Evolutionary conservation across 345 rosid species (phyloP).

Genomic region (Erysimum cheiranthoides): DNA sequence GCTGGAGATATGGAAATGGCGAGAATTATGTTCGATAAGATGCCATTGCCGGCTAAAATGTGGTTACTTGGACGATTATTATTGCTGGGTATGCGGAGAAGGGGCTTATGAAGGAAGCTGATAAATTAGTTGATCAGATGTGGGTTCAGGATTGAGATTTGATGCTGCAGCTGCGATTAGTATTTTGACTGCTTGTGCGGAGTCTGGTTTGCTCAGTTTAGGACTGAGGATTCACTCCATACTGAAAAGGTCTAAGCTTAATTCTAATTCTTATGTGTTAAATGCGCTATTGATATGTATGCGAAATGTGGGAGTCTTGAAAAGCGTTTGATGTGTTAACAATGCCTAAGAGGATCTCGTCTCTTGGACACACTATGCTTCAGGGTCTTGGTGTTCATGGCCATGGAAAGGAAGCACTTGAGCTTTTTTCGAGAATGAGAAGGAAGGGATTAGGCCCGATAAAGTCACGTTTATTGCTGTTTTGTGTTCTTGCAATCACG

Average conservation of each 20-base stretch:
- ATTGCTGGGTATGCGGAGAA: slow-evolving; percentile 82
- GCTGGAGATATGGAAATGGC: slow-evolving; percentile 92
- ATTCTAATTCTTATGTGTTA: slow-evolving; percentile 54
- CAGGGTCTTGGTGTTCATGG: slow-evolving; percentile 88
- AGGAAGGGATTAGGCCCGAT: slow-evolving; percentile 74
- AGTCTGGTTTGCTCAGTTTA: slow-evolving; percentile 76
- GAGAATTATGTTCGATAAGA: slow-evolving; percentile 71
- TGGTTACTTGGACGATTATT: slow-evolving; percentile 87
- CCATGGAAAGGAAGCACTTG: slow-evolving; percentile 67
- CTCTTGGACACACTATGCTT: slow-evolving; percentile 92
- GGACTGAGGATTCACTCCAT: slow-evolving; percentile 68
- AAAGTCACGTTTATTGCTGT: slow-evolving; percentile 69
- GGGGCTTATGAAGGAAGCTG: slow-evolving; percentile 70
- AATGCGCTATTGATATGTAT: slow-evolving; percentile 91
- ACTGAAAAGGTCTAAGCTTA: slow-evolving; percentile 52
- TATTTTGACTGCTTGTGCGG: slow-evolving; percentile 81
- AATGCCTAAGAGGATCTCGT: slow-evolving; percentile 63
- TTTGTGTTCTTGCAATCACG: slow-evolving; percentile 86
- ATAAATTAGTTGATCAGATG: slow-evolving; percentile 59
- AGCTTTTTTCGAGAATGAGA: slow-evolving; percentile 71
- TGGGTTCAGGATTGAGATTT: slow-evolving; percentile 55
- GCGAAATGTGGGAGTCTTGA: slow-evolving; percentile 75
- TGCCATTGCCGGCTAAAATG: slow-evolving; percentile 62
- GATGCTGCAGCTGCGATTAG: slow-evolving; percentile 74
- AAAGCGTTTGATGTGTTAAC: slow-evolving; percentile 61